Conservation (phyloP, 805 yeast species). For the Diddensiella transvaalensis region DNA sequence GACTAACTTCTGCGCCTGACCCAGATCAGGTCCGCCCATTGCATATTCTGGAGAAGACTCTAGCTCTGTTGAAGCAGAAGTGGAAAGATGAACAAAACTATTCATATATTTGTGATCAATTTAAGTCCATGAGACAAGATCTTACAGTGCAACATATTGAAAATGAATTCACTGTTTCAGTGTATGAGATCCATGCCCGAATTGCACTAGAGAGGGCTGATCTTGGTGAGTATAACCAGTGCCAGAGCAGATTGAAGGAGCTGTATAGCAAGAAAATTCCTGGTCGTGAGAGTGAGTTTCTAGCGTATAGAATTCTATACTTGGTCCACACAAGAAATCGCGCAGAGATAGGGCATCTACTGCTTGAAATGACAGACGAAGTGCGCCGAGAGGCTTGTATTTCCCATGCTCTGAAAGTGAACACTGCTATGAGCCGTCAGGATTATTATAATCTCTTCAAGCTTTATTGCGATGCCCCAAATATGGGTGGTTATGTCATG, state of each 20-base stretch:
- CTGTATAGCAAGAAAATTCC: constrained; percentile 48
- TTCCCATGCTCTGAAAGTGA: constrained; percentile 38
- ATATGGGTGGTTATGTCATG: constrained; percentile 45
- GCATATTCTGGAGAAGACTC: constrained; percentile 53
- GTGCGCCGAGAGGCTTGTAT: constrained; percentile 29
- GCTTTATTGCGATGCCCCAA: constrained; percentile 39
- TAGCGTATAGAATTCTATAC: constrained; percentile 70
- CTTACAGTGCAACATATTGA: constrained; percentile 86
- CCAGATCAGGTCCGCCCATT: constrained; percentile 80
- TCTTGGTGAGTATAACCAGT: constrained; percentile 92
- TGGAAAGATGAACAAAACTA: constrained; percentile 56
- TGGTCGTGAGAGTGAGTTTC: constrained; percentile 55
- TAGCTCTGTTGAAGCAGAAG: constrained; percentile 50
- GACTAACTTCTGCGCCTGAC: constrained; percentile 89
- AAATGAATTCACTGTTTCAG: constrained; percentile 68
- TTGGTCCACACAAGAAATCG: constrained; percentile 67
- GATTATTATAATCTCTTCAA: constrained; percentile 55
- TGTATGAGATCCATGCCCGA: constrained; percentile 82
- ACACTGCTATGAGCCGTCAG: constrained; percentile 35
- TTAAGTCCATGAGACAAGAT: constrained; percentile 91
- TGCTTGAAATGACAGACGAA: constrained; percentile 24
- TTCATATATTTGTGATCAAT: constrained; percentile 79
- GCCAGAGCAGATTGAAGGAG: constrained; percentile 73
- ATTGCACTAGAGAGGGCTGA: constrained; percentile 82
- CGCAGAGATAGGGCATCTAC: constrained; percentile 49